These are phyloP conservation scores for Chlorella sp. DNA, from an alignment of 139 green algal genomes.

Conservation along the genomic window DNA sequence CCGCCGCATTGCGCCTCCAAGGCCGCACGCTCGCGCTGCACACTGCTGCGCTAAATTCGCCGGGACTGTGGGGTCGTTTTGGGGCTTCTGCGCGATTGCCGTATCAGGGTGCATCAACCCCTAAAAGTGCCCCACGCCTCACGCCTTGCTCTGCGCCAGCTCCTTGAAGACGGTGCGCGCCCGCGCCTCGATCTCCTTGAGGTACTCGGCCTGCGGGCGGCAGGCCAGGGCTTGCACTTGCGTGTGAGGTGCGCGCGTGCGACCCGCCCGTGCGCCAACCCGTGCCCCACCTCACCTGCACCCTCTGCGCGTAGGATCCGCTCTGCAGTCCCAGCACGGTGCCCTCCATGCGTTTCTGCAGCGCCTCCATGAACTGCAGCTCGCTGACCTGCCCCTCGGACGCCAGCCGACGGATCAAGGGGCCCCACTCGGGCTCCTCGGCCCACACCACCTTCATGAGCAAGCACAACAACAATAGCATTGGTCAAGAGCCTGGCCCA, in stretches of 20 bases:
- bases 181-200: constrained; percentile 75
- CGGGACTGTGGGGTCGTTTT: too few relatives aligned
- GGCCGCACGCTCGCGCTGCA: too few relatives aligned
- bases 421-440: constrained; percentile 58
- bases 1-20: too few relatives aligned
- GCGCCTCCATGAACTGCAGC: constrained; percentile 56
- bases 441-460: constrained; percentile 48
- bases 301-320: constrained; percentile 68
- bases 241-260: too few relatives aligned
- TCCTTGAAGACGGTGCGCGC: constrained; percentile 51
- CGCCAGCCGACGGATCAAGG: constrained; percentile 23
- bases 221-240: neutral
- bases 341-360: constrained; percentile 82
- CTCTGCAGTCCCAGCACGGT: constrained; percentile 70
- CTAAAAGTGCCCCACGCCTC: too few relatives aligned
- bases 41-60: too few relatives aligned
- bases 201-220: constrained; percentile 56
- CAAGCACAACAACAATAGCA: too few relatives aligned
- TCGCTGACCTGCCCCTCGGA: constrained; percentile 36
- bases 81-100: too few relatives aligned
- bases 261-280: neutral
- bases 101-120: too few relatives aligned
- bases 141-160: constrained; percentile 16
- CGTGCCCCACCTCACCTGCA: constrained; percentile 60
- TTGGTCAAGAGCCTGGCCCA: too few relatives aligned